Evolutionary conservation across 176 grass and related monocot genomes (phyloP).

Genomic region (Areca catechu): DNA sequence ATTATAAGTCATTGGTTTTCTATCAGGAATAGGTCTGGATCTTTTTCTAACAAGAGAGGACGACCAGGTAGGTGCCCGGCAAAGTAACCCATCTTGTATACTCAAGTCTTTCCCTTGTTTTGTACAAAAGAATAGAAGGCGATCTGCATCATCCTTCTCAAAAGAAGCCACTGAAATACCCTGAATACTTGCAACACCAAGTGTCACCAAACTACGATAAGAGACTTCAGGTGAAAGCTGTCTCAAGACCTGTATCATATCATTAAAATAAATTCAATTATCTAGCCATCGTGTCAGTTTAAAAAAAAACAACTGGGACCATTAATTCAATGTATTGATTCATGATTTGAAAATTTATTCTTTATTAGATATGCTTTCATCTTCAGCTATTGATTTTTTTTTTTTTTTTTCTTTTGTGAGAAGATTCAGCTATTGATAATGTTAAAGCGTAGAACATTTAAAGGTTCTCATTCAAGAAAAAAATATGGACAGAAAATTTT

Average conservation of each 20-base stretch:
- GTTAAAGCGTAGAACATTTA: no score
- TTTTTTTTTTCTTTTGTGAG: no score
- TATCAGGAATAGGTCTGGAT: slow-evolving; percentile 4
- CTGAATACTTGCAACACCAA: slow-evolving; percentile 61
- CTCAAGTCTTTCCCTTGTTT: slow-evolving; percentile 21
- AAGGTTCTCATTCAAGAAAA: no score
- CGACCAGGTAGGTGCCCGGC: slow-evolving; percentile 26
- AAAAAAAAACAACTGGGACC: no score
- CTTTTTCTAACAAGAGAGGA: slow-evolving; percentile 35
- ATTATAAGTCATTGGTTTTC: slow-evolving; percentile 15
- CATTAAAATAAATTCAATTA: neutral
- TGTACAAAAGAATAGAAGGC: slow-evolving; percentile 53
- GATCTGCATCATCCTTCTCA: slow-evolving; percentile 52
- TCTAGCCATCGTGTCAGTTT: no score
- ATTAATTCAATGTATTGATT: no score
- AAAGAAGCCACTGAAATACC: slow-evolving; percentile 58
- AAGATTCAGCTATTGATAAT: no score
- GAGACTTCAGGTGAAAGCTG: slow-evolving; percentile 44
- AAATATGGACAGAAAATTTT: no score
- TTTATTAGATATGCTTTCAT: no score
- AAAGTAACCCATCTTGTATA: slow-evolving; percentile 10
- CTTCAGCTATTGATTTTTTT: no score
- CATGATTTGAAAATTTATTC: no score
- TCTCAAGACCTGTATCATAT: slow-evolving; percentile 43
- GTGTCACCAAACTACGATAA: slow-evolving; percentile 53